Evolutionary conservation across 169 alveolate species (phyloP).

Genomic region (Plasmodium knowlesi): DNA sequence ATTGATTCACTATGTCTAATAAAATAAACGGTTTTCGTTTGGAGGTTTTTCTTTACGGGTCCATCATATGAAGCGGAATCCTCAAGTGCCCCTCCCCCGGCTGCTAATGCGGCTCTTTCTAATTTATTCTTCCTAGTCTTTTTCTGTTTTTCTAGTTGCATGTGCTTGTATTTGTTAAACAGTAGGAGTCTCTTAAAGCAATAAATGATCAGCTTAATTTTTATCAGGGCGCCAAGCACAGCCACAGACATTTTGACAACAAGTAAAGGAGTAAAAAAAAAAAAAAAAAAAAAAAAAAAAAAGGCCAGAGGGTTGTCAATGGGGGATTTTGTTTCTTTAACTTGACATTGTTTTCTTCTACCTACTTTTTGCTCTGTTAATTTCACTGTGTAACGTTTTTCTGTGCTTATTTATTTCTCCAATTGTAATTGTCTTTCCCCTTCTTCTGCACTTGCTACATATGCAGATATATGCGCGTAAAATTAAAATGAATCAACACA

Average conservation of each 20-base stretch:
- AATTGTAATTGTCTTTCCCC: background rate
- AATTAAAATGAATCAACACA: background rate
- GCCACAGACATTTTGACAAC: background rate
- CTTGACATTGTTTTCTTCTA: background rate
- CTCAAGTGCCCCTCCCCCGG: background rate
- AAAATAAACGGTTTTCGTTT: conserved; percentile 24
- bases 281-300: background rate
- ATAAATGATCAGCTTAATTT: background rate
- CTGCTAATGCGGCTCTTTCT: background rate
- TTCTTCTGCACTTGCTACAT: background rate
- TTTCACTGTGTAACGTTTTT: background rate
- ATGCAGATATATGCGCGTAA: background rate
- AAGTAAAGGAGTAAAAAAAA: background rate
- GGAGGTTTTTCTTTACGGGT: background rate
- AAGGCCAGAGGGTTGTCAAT: background rate
- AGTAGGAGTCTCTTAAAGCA: conserved; percentile 3
- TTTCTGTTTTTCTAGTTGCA: background rate
- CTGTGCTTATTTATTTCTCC: background rate
- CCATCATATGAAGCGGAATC: background rate
- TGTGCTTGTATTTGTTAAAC: background rate
- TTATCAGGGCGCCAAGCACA: background rate
- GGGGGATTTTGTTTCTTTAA: background rate
- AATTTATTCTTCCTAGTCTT: background rate
- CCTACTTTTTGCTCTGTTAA: background rate
- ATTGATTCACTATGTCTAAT: conserved; percentile 42